Evolutionary conservation across 179 eudicot genomes (phyloP).

Genomic region (Vitellaria paradoxa): DNA sequence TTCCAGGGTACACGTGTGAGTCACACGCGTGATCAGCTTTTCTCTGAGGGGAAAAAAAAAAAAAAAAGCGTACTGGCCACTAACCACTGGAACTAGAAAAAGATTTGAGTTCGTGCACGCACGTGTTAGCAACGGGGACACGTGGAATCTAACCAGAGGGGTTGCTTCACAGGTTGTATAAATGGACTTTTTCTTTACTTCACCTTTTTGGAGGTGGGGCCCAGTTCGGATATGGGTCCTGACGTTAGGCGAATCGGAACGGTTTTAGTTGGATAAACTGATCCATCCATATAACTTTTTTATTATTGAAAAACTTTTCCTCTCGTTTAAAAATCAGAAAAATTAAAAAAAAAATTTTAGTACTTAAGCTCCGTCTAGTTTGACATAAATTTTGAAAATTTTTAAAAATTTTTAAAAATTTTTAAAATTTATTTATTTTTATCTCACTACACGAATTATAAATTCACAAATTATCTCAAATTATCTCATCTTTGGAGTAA

Average conservation of each 20-base stretch:
- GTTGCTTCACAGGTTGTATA: neutral
- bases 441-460: too few species aligned
- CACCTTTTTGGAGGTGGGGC: neutral
- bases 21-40: neutral
- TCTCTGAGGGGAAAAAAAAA: neutral
- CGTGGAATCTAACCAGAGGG: neutral
- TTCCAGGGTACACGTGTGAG: neutral
- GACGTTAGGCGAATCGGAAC: too few species aligned
- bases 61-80: neutral
- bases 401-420: too few species aligned
- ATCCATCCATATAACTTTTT: too few species aligned
- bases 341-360: too few species aligned
- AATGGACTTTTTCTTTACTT: neutral
- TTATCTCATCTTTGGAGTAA: too few species aligned
- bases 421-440: too few species aligned
- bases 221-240: neutral
- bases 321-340: too few species aligned
- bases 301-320: neutral
- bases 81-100: conserved; percentile 2
- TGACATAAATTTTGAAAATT: too few species aligned
- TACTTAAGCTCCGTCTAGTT: too few species aligned
- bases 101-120: neutral
- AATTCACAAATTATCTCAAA: too few species aligned
- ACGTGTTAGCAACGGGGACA: neutral
- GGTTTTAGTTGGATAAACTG: too few species aligned